A percentile compares a stretch with the other conserved stretches of the same genome.
Evolutionary conservation across 441 rosid species (phyloP).

Genomic region (Mallotus repandus): DNA sequence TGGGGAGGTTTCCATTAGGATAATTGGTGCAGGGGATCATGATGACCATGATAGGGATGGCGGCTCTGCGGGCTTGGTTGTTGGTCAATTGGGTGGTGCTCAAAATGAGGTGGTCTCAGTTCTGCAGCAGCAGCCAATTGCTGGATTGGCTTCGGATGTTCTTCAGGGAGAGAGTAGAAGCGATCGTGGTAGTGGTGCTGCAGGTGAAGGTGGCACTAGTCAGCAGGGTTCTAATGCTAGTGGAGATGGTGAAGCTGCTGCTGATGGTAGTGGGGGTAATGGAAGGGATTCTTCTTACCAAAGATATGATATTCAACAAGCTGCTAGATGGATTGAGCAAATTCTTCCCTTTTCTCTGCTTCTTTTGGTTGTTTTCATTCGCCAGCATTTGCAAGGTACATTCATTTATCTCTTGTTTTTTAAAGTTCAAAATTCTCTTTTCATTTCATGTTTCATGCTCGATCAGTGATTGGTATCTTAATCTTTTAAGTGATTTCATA

Average conservation of each 20-base stretch:
- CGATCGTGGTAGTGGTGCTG: conserved; percentile 34
- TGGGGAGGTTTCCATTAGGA: conserved; percentile 95
- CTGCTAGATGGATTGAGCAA: conserved; percentile 83
- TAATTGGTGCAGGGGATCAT: conserved; percentile 74
- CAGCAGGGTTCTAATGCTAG: conserved; percentile 39
- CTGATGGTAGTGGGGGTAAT: conserved; percentile 42
- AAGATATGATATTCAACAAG: conserved; percentile 82
- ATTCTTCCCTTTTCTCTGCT: conserved; percentile 75
- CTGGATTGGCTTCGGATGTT: conserved; percentile 32
- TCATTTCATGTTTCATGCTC: not conserved
- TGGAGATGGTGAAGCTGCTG: conserved; percentile 39
- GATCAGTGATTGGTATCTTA: not conserved
- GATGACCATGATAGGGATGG: conserved; percentile 49
- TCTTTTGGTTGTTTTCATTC: conserved; percentile 70
- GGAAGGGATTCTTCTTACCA: conserved; percentile 68
- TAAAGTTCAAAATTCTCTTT: not conserved
- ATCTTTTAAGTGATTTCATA: not conserved
- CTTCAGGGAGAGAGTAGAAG: conserved; percentile 44
- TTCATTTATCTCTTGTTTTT: not conserved
- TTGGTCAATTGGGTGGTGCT: conserved; percentile 52
- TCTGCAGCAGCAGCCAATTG: conserved; percentile 26
- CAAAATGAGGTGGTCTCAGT: conserved; percentile 42
- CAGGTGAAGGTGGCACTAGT: conserved; percentile 51
- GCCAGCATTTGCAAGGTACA: conserved; percentile 82
- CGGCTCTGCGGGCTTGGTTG: conserved; percentile 41